Base-by-base conservation (phyloP, 2,329 filamentous ascomycete species). In the Bimuria novae-zelandiae region DNA sequence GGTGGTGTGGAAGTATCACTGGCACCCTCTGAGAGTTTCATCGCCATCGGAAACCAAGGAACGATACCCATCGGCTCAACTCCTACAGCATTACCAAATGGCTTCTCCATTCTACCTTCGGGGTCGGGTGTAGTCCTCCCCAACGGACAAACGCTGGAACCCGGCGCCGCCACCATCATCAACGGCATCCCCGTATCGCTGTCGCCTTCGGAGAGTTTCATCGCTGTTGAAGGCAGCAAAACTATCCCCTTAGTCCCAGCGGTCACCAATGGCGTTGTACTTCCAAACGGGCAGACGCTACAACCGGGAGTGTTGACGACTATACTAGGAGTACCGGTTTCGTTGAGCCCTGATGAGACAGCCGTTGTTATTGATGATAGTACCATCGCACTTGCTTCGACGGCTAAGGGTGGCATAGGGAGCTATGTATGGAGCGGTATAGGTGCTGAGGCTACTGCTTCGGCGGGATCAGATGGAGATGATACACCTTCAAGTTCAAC, bases 341-440 rank as follows among this genome's bases (percentile, higher is more conserved):
- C 43, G 10, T 23, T 35, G 43, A 35, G 29, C 10, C 32, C 43
- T 4, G 29, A 7, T 4, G 27, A 16, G 29, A 46, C 43, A 16
- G 3, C 10, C 8, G 19, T 25, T 16, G 4, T 46, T 21, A 35
- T 46, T 14, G 32, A 35, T 23, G 17, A 30, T 19, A 27, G 21
- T 27, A 46, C 43, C 10, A n/a, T 33, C 4, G 30, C 16, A 30
- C 43, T 46, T 21, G 32, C 29, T 21, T 16, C 29, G 35, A 27
- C 22, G 10, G 12, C 19, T 3, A 25, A 7, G 4, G 19, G 29
- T n/a, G 43, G 17, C 10, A 7, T 25, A 8, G 43, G 43, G 10
- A 35, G 32, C 14, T 46, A 46, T 16, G 36, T 46, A 29, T 46
- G 43, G 43, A 46, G 43, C 12, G 43, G 43, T 7, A 25, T 46